Base-by-base conservation (phyloP, 148 eudicot genomes). In the Persicaria maculosa region DNA sequence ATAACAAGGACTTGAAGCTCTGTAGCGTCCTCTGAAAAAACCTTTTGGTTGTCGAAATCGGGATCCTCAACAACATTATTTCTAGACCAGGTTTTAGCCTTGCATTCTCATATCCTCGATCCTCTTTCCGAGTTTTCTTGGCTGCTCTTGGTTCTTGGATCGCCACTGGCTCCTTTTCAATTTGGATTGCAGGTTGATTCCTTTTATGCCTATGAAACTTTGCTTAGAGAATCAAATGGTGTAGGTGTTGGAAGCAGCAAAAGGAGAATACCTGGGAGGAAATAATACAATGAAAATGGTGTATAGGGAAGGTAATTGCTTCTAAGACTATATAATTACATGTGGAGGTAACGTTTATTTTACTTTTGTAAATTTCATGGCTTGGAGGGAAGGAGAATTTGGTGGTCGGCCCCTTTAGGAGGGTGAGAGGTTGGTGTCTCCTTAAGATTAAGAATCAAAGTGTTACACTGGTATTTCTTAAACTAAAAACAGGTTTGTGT, bases 41-140 rank as follows among this genome's bases (percentile, higher is more conserved):
- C 75, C 83, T 89, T 81, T 86, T 89, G 79, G 89, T 89, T 75
- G 62, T 75, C 72, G 88, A 80, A 43, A 86, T 77, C 25, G 89
- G 79, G 78, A 79, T 80, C 75, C 79, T 79, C 11, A 86, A 77
- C 73, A 83, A 40, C 90, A 86, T 86, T 25, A 40, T 74, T 11
- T 14, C 14, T 17, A 14, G 36, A 1, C 43, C 67, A 46, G 45
- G 17, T 6, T 65, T n/a, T 47, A 16, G 43, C 46, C 4, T 70
- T 45, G 7, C 1, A 2, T 1, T n/a, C 4, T 44, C 8, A 3
- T 12, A 14, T 1, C 19, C 20, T 46, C 6, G 7, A 4, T 46
- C 19, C 47, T 50, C 53, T 9, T 15, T 25, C n/a, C 19, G 2
- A 11, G 31, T 31, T 31, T 31, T 31, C 40, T 31, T 31, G 40